phyloP scores from a whole-genome alignment of 1,284 basidiomycete genomes.

The Fereydounia khargensis region DNA sequence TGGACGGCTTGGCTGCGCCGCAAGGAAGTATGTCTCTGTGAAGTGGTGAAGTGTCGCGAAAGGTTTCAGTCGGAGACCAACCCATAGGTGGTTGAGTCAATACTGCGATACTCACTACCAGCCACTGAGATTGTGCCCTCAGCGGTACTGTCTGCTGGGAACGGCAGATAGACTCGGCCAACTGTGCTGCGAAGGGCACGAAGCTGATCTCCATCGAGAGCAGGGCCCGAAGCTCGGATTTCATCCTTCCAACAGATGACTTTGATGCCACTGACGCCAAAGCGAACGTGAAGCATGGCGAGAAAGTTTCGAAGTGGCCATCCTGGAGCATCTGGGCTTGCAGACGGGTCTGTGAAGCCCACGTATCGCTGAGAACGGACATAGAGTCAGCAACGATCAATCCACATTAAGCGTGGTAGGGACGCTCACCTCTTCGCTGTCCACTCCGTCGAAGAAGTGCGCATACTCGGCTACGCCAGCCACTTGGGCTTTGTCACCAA shows the following conservation, averaged over 20 bases:
- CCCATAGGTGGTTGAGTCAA: not conserved
- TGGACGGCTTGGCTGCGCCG: slow-evolving; percentile 10
- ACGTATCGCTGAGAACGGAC: slow-evolving; percentile 19
- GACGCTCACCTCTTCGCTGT: not conserved
- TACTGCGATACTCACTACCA: too few relatives aligned
- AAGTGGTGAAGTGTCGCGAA: too few relatives aligned
- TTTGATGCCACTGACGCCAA: slow-evolving; percentile 59
- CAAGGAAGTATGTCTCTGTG: too few relatives aligned
- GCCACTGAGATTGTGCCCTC: too few relatives aligned
- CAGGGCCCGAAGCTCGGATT: not conserved
- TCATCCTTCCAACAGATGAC: slow-evolving; percentile 59
- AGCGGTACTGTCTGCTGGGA: too few relatives aligned
- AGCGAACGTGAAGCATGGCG: slow-evolving; percentile 62
- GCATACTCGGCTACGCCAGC: too few relatives aligned
- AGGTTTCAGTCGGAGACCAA: not conserved
- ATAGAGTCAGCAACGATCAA: not conserved
- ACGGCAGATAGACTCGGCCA: slow-evolving; percentile 12
- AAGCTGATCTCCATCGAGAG: not conserved
- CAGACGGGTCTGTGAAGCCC: slow-evolving; percentile 81
- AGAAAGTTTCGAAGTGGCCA: slow-evolving; percentile 94
- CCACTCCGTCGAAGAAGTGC: not conserved
- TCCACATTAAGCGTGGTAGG: not conserved
- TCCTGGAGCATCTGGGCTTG: slow-evolving; percentile 73
- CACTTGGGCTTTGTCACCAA: slow-evolving; percentile 1
- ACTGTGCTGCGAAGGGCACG: too few relatives aligned